Conservation (phyloP, 140 eudicot species). For the Ambrosia hybrid region DNA sequence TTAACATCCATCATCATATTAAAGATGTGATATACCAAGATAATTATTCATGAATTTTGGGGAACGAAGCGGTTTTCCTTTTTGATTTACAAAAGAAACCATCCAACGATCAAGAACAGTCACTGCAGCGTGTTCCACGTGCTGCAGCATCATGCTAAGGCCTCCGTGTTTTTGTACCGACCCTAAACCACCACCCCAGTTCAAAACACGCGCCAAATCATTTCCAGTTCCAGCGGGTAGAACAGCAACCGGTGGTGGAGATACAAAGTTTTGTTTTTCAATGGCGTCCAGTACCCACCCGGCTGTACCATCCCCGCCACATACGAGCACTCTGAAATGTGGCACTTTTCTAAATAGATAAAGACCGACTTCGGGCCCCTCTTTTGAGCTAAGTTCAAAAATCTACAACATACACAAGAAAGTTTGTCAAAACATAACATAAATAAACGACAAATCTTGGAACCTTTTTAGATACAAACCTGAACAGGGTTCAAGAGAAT, state of each 20-base stretch:
- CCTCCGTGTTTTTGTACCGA: conserved; percentile 74
- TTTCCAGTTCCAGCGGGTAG: conserved; percentile 91
- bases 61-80: conserved; percentile 33
- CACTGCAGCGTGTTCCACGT: conserved; percentile 73
- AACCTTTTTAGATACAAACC: conserved; percentile 38
- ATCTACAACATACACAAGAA: conserved; percentile 45
- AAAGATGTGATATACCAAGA: conserved; percentile 46
- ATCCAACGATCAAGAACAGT: conserved; percentile 94
- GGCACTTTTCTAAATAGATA: conserved; percentile 64
- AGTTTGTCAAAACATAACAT: background rate
- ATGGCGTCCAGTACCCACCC: conserved; percentile 95
- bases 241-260: conserved; percentile 90
- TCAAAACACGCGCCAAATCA: conserved; percentile 81
- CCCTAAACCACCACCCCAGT: conserved; percentile 86
- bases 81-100: conserved; percentile 64
- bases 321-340: conserved; percentile 75
- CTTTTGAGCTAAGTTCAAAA: conserved; percentile 67
- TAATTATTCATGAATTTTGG: conserved; percentile 81
- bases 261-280: conserved; percentile 69
- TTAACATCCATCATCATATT: conserved; percentile 10
- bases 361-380: conserved; percentile 85
- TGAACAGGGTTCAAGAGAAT: conserved; percentile 79
- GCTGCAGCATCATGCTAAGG: conserved; percentile 63
- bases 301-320: conserved; percentile 95
- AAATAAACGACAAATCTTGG: background rate